phyloP scores from a whole-genome alignment of 352 stramenopile species.

The Aphanomyces astaci region DNA sequence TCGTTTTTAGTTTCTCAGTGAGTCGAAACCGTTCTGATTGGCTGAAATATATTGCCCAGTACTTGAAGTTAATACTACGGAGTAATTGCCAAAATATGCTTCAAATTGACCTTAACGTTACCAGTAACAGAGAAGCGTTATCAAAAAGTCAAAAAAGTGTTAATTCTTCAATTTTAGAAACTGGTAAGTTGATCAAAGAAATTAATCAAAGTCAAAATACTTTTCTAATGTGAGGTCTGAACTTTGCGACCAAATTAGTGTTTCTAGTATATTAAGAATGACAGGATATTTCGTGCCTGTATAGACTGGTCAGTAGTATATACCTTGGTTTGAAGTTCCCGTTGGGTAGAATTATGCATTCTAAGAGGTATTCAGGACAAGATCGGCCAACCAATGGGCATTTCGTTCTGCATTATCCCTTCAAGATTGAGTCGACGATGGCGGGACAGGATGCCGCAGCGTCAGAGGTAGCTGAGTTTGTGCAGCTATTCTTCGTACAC shows the following conservation, averaged over 20 bases:
- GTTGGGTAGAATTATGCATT: neutral
- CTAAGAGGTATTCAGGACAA: neutral
- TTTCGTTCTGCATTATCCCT: slow-evolving; percentile 3
- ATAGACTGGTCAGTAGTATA: too few relatives aligned
- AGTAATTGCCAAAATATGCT: neutral
- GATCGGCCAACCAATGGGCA: slow-evolving; percentile 21
- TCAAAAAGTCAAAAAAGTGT: too few relatives aligned
- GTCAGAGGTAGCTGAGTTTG: slow-evolving; percentile 16
- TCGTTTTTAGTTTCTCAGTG: neutral
- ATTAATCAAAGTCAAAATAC: too few relatives aligned
- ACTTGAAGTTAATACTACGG: neutral
- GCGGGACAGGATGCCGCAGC: neutral
- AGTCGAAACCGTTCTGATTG: neutral
- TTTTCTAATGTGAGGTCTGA: too few relatives aligned
- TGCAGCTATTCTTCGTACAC: slow-evolving; percentile 10
- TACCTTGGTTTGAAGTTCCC: neutral
- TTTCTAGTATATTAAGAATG: too few relatives aligned
- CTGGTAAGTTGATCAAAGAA: too few relatives aligned
- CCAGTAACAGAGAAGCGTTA: too few relatives aligned
- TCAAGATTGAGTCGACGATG: neutral
- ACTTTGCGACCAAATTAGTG: too few relatives aligned
- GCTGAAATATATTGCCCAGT: neutral
- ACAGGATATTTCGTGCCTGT: too few relatives aligned
- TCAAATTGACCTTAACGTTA: neutral
- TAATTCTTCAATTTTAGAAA: too few relatives aligned